Conservation (phyloP, 176 grass and related monocot species). For the Typha latifolia region DNA sequence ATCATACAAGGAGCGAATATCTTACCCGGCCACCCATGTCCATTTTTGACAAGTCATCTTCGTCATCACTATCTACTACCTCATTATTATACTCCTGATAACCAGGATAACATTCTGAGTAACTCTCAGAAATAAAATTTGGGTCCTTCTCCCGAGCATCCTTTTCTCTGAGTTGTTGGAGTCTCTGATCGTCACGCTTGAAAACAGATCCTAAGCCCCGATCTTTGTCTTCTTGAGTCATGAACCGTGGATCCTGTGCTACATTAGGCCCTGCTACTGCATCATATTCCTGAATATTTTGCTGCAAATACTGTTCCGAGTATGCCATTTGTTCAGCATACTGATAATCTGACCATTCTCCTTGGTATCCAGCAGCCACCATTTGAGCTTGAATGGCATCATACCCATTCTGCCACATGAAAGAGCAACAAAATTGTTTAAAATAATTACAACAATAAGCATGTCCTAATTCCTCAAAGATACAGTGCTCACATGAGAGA, state of each 20-base stretch:
- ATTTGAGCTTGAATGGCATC: conserved; percentile 85
- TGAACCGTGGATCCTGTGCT: conserved; percentile 53
- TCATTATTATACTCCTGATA: conserved; percentile 88
- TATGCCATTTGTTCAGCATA: conserved; percentile 68
- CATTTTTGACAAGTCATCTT: conserved; percentile 96
- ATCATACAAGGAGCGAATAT: conserved; percentile 8
- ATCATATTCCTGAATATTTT: conserved; percentile 55
- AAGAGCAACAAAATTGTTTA: neutral
- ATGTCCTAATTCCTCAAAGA: neutral
- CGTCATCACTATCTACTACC: conserved; percentile 76
- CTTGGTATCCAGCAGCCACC: conserved; percentile 66
- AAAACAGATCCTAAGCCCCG: conserved; percentile 90
- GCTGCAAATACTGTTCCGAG: conserved; percentile 69
- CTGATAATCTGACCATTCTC: conserved; percentile 60
- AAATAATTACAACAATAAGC: neutral
- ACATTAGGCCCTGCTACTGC: conserved; percentile 38
- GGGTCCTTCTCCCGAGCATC: conserved; percentile 85
- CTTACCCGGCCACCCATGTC: conserved; percentile 98
- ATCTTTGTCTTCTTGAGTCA: conserved; percentile 59
- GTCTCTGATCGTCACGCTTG: conserved; percentile 83
- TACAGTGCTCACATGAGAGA: neutral
- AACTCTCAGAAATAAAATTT: conserved; percentile 98
- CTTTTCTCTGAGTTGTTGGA: conserved; percentile 81
- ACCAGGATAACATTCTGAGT: conserved; percentile 97
- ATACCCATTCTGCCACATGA: conserved; percentile 57